Evolutionary conservation across 2,329 filamentous ascomycete species (phyloP).

Genomic region (Bretziella fagacearum): DNA sequence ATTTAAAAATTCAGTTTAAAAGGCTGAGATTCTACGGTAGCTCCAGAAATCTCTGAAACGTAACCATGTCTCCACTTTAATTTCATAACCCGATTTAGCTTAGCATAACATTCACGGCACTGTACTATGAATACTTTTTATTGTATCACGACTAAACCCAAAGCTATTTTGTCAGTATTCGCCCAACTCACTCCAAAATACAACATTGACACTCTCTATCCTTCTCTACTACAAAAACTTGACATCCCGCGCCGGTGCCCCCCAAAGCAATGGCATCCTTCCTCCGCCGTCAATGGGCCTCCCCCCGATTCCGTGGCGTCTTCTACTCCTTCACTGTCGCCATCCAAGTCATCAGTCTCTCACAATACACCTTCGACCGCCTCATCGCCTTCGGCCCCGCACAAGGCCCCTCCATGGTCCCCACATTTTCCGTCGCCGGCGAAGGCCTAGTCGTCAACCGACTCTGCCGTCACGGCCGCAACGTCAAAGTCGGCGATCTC

Average conservation of each 20-base stretch:
- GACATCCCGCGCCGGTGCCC: too few species aligned
- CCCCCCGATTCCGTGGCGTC: constrained; percentile 17
- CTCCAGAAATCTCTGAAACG: too few species aligned
- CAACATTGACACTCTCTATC: background rate
- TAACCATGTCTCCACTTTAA: too few species aligned
- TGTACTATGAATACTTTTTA: too few species aligned
- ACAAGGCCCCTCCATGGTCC: constrained; percentile 73
- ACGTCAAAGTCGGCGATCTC: constrained; percentile 60
- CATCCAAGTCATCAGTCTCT: constrained; percentile 29
- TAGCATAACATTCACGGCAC: too few species aligned
- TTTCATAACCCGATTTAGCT: too few species aligned
- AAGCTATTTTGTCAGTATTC: background rate
- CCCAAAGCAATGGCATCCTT: constrained; percentile 14
- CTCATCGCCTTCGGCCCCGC: constrained; percentile 42
- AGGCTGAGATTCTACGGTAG: too few species aligned
- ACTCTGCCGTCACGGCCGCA: constrained; percentile 49
- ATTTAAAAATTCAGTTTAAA: too few species aligned
- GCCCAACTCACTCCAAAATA: background rate
- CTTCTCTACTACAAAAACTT: background rate
- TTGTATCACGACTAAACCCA: too few species aligned
- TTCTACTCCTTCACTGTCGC: constrained; percentile 28
- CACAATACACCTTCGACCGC: constrained; percentile 42
- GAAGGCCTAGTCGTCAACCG: constrained; percentile 55
- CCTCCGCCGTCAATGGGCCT: constrained; percentile 12
- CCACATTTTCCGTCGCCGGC: constrained; percentile 53